These are phyloP conservation scores for Sarcodon aspratus DNA, from an alignment of 768 basidiomycete species.

Conservation along the genomic window DNA sequence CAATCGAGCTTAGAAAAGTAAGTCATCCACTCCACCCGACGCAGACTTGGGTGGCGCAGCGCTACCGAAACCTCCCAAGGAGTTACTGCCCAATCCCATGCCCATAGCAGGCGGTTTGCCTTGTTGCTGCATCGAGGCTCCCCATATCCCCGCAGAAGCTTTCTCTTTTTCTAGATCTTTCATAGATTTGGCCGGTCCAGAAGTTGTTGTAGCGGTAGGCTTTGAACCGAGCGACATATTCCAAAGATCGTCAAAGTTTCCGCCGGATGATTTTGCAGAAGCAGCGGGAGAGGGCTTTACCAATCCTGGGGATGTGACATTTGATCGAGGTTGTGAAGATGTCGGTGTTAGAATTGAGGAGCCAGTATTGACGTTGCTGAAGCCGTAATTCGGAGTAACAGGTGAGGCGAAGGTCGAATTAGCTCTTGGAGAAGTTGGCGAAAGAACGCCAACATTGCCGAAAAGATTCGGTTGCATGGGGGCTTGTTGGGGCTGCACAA, in stretches of 20 bases:
- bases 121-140: slow-evolving; percentile 17
- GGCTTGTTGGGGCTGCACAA: not conserved
- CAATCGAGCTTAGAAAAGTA: slow-evolving; percentile 21
- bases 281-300: not conserved
- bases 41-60: slow-evolving; percentile 9
- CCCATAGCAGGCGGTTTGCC: slow-evolving; percentile 9
- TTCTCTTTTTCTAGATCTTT: slow-evolving; percentile 88
- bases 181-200: slow-evolving; percentile 50
- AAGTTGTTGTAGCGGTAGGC: slow-evolving; percentile 17
- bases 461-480: not conserved
- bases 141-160: slow-evolving; percentile 74
- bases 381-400: not conserved
- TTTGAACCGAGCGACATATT: slow-evolving; percentile 56
- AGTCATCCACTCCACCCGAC: slow-evolving; percentile 22
- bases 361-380: not conserved
- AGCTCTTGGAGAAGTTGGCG: not conserved
- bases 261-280: slow-evolving; percentile 23
- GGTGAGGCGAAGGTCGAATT: not conserved
- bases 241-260: slow-evolving; percentile 87
- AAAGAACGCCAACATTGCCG: not conserved
- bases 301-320: slow-evolving; percentile 5
- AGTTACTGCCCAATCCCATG: slow-evolving; percentile 16
- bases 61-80: slow-evolving; percentile 9
- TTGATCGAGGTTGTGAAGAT: slow-evolving; percentile 9
- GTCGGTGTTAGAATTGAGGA: slow-evolving; percentile 13